Conservation (phyloP, 2,329 filamentous ascomycete species). For the Claviceps pusilla region DNA sequence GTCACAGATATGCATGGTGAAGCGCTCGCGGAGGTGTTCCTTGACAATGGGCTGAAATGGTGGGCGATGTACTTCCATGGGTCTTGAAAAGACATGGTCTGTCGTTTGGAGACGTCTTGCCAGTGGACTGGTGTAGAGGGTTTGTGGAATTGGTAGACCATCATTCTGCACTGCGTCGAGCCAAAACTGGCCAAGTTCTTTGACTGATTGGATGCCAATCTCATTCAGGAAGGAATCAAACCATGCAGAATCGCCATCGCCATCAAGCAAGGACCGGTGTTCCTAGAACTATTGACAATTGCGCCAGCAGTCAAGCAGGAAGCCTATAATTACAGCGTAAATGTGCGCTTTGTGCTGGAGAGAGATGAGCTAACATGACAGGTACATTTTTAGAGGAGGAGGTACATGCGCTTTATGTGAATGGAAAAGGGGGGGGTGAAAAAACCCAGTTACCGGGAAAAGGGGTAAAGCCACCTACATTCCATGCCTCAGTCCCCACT, state of each 20-base stretch:
- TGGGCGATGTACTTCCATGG: slow-evolving; percentile 21
- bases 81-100: slow-evolving; percentile 30
- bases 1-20: slow-evolving; percentile 49
- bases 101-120: slow-evolving; percentile 44
- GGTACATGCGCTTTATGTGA: too few relatives aligned
- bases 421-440: too few relatives aligned
- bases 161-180: slow-evolving; percentile 24
- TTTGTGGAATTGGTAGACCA: slow-evolving; percentile 36
- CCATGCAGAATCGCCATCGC: slow-evolving; percentile 24
- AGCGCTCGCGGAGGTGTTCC: slow-evolving; percentile 42
- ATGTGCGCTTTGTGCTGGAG: background rate
- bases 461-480: slow-evolving; percentile 19
- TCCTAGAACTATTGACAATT: slow-evolving; percentile 10
- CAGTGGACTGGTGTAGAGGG: slow-evolving; percentile 43
- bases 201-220: slow-evolving; percentile 37
- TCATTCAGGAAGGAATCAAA: slow-evolving; percentile 34
- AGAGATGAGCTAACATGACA: background rate
- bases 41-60: slow-evolving; percentile 39
- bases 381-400: too few relatives aligned
- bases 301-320: background rate
- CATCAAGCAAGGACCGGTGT: slow-evolving; percentile 24
- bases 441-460: background rate
- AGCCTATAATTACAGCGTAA: background rate
- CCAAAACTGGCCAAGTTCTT: slow-evolving; percentile 37
- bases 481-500: slow-evolving; percentile 42